phyloP scores from a whole-genome alignment of 2,329 filamentous ascomycete species.

The Fusarium globosum region DNA sequence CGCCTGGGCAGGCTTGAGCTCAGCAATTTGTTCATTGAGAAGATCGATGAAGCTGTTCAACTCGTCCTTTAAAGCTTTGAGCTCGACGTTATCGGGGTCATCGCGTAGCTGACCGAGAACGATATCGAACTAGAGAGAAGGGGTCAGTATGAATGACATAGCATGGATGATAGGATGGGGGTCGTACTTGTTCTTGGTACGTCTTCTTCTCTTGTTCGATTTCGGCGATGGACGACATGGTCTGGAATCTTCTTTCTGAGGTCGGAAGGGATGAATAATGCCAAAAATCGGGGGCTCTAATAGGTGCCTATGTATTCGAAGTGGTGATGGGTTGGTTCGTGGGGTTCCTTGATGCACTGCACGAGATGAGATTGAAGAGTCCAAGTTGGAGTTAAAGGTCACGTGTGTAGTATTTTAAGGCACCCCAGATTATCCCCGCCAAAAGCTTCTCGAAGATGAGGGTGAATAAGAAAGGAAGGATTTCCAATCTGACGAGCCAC shows the following conservation, averaged over 20 bases:
- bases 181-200: constrained; percentile 67
- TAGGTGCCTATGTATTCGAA: not conserved
- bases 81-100: constrained; percentile 82
- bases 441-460: constrained; percentile 7
- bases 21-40: constrained; percentile 82
- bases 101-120: constrained; percentile 80
- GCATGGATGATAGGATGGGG: not conserved
- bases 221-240: constrained; percentile 51
- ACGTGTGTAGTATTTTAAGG: constrained; percentile 7
- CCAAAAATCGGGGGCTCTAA: not conserved
- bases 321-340: constrained; percentile 8
- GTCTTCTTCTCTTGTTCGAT: constrained; percentile 65
- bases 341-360: constrained; percentile 1
- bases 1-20: constrained; percentile 70
- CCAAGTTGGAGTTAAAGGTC: constrained; percentile 17
- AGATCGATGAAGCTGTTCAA: constrained; percentile 84
- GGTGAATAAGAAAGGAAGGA: not conserved
- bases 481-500: not conserved
- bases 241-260: not conserved
- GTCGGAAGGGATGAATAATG: not conserved
- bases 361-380: constrained; percentile 16
- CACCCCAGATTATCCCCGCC: constrained; percentile 5
- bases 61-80: constrained; percentile 81
- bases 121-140: constrained; percentile 73
- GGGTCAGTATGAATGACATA: constrained; percentile 27